phyloP scores from a whole-genome alignment of 352 stramenopile species.

The Globisporangium rhizosaccharum region DNA sequence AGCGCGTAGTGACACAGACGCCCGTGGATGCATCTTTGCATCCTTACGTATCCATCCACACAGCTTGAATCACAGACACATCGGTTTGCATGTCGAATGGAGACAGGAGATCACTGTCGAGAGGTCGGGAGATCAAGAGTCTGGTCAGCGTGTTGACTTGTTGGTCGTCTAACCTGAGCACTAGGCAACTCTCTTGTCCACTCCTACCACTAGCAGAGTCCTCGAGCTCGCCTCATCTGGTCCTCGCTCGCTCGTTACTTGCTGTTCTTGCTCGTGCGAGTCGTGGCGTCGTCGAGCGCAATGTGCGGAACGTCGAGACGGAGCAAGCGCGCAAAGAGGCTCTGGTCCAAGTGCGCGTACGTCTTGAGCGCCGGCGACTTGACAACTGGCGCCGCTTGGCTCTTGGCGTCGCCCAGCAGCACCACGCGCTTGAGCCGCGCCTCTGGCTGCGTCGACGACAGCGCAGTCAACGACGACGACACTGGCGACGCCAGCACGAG shows the following conservation, averaged over 20 bases:
- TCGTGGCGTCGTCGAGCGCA: constrained; percentile 54
- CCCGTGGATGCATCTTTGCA: too few species aligned
- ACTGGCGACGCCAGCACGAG: constrained; percentile 78
- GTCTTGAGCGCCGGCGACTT: constrained; percentile 84
- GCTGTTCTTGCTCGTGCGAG: constrained; percentile 20
- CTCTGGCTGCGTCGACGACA: constrained; percentile 2
- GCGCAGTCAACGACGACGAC: background rate
- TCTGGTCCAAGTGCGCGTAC: constrained; percentile 93
- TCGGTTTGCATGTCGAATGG: too few species aligned
- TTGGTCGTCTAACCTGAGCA: background rate
- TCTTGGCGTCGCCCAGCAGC: constrained; percentile 91
- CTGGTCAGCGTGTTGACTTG: too few species aligned
- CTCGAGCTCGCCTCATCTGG: too few species aligned
- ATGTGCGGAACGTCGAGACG: constrained; percentile 90
- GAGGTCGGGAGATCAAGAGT: too few species aligned
- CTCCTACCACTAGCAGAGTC: too few species aligned
- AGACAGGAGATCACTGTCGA: too few species aligned
- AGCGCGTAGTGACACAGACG: too few species aligned
- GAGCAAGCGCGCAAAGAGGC: constrained; percentile 93
- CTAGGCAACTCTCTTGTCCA: too few species aligned
- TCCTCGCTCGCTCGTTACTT: constrained; percentile 63
- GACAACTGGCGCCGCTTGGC: constrained; percentile 91
- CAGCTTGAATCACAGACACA: too few species aligned
- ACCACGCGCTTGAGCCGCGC: constrained; percentile 89
- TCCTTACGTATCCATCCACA: too few species aligned